Evolutionary conservation across 176 grass and related monocot species (phyloP).

Genomic region (Oryza glumipatula): DNA sequence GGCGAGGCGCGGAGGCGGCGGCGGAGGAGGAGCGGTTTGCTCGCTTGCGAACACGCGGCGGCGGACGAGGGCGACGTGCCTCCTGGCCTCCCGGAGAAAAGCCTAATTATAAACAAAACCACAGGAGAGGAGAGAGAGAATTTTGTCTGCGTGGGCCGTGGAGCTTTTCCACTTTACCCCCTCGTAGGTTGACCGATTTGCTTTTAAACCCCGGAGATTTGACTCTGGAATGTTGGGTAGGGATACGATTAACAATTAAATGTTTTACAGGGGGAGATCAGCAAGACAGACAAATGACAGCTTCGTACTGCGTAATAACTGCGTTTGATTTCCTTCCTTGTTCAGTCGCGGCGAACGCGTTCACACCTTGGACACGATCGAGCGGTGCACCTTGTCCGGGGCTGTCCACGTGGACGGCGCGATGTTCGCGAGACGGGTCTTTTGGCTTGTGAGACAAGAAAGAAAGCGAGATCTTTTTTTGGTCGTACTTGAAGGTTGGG

Average conservation of each 20-base stretch:
- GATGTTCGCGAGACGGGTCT: constrained; percentile 9
- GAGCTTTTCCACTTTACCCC: not conserved
- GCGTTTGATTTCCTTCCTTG: constrained; percentile 14
- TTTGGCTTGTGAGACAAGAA: constrained; percentile 54
- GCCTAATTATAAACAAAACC: constrained; percentile 40
- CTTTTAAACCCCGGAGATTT: not conserved
- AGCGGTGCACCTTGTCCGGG: not conserved
- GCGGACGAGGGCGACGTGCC: constrained; percentile 39
- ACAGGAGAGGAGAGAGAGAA: not conserved
- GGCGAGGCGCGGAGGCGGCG: not conserved
- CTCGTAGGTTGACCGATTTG: not conserved
- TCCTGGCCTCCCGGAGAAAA: constrained; percentile 6
- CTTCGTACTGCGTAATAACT: constrained; percentile 13
- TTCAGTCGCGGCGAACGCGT: constrained; percentile 30
- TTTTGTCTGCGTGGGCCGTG: not conserved
- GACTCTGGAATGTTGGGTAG: not conserved
- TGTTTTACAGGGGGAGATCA: not conserved
- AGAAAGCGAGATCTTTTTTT: constrained; percentile 35
- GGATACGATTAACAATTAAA: not conserved
- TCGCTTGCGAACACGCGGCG: constrained; percentile 51
- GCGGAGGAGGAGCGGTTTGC: constrained; percentile 30
- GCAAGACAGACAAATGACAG: not conserved
- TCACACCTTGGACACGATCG: constrained; percentile 27
- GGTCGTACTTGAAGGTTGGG: not conserved
- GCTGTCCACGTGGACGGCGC: constrained; percentile 15